A percentile compares a stretch with the other conserved stretches of the same genome.
phyloP scores from a whole-genome alignment of 768 basidiomycete genomes.

The Suillus fuscotomentosus region DNA sequence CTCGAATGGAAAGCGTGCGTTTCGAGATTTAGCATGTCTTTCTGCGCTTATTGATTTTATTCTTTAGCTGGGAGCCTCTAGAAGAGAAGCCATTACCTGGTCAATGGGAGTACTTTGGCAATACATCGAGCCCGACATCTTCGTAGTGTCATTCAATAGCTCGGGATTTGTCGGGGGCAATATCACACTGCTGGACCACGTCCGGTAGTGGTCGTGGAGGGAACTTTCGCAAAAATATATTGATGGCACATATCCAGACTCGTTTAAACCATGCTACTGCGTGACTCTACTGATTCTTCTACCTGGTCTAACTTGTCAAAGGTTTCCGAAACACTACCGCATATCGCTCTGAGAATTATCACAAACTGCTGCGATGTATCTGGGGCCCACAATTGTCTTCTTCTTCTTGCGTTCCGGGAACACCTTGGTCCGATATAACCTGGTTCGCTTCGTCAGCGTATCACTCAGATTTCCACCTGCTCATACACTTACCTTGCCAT shows the following conservation, averaged over 20 bases:
- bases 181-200: neutral
- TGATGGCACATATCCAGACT: neutral
- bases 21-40: constrained; percentile 7
- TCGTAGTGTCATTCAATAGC: neutral
- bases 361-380: constrained; percentile 21
- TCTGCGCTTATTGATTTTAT: constrained; percentile 9
- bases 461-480: neutral
- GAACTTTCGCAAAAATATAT: neutral
- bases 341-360: neutral
- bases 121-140: constrained; percentile 43
- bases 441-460: constrained; percentile 24
- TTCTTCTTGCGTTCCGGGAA: constrained; percentile 63
- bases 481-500: constrained; percentile 52
- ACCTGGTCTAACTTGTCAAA: neutral
- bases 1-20: constrained; percentile 96
- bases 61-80: constrained; percentile 80
- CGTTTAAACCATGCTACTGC: neutral
- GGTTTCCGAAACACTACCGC: neutral
- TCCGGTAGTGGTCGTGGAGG: neutral
- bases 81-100: constrained; percentile 77
- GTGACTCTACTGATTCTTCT: neutral
- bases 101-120: constrained; percentile 86
- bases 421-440: constrained; percentile 72
- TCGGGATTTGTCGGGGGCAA: constrained; percentile 31
- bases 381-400: constrained; percentile 62